These are phyloP conservation scores for Filobasidium floriforme DNA, from an alignment of 768 basidiomycete species.

Conservation along the genomic window DNA sequence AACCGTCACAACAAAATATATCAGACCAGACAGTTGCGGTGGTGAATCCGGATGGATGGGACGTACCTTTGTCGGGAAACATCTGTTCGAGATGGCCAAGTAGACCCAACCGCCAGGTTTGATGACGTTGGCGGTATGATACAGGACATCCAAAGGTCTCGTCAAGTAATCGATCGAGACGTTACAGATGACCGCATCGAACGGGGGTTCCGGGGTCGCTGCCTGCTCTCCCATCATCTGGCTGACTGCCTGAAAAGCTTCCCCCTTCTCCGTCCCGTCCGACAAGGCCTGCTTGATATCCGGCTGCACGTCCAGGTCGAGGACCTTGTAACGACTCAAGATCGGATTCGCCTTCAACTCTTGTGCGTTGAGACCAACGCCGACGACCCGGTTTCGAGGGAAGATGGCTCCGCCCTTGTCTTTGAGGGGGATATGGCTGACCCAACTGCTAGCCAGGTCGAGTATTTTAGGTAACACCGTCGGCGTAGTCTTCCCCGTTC, in stretches of 20 bases:
- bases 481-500: background rate
- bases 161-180: slow-evolving; percentile 36
- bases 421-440: slow-evolving; percentile 28
- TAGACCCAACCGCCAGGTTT: slow-evolving; percentile 22
- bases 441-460: slow-evolving; percentile 33
- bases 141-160: slow-evolving; percentile 27
- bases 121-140: slow-evolving; percentile 8
- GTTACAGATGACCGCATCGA: slow-evolving; percentile 28
- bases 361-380: slow-evolving; percentile 30
- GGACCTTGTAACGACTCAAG: slow-evolving; percentile 22
- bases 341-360: slow-evolving; percentile 28
- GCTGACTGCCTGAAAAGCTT: background rate
- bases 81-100: slow-evolving; percentile 30
- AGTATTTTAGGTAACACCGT: slow-evolving; percentile 21
- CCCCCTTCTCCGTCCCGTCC: background rate
- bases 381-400: slow-evolving; percentile 23
- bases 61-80: slow-evolving; percentile 32
- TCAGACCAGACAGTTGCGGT: too few species aligned
- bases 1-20: too few species aligned
- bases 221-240: background rate
- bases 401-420: slow-evolving; percentile 7
- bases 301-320: slow-evolving; percentile 29
- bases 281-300: slow-evolving; percentile 10
- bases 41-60: too few species aligned
- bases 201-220: slow-evolving; percentile 4